Base-by-base conservation (phyloP, 352 stramenopile genomes). In the Phytophthora sansomeana region DNA sequence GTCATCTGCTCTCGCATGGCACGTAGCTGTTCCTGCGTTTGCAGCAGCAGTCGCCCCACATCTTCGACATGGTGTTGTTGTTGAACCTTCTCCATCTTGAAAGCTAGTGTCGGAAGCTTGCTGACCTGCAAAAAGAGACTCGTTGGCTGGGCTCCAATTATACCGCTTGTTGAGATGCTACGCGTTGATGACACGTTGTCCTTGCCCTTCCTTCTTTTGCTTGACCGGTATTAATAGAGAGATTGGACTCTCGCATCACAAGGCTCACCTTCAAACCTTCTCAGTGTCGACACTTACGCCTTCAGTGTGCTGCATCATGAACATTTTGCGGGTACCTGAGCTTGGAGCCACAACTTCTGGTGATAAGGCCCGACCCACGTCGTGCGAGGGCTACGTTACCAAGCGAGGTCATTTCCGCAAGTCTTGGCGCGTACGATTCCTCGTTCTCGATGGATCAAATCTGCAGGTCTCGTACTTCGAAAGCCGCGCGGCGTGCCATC, bases 341-440 rank as follows among this genome's bases (percentile, higher is more conserved):
- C 3, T 42, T 28, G 60, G 50, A 5, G 53, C 69, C 13, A 67
- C 54, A 13, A 10, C 42, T 50, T 68, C 56, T 1, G 52, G 69
- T 9, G 77, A 85, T 14, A 78, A 80, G 32, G 72, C 79, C 46
- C 81, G 79, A 41, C 81, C 82, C 19, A 94, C 85, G 13, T 94
- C 84, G 4, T 93, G 85, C 51, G 87, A 94, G 61, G 87, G 87
- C 48, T 96, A 96, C 67, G 85, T 96, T 55, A 96, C 82, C 42
- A 96, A 96, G 66, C 83, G 87, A 50, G 85, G 85, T 0, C 85
- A 93, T 64, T 90, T 94, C 48, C 78, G 83, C 67, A 96, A 96
- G 72, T 92, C 85, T 26, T 96, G 85, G 87, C 81, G 81, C 41
- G 77, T 92, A 38, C 84, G 87, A 28, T 96, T 88, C 63, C 78